Base-by-base conservation (phyloP, 306 rosid genomes). In the Glycine soja region DNA sequence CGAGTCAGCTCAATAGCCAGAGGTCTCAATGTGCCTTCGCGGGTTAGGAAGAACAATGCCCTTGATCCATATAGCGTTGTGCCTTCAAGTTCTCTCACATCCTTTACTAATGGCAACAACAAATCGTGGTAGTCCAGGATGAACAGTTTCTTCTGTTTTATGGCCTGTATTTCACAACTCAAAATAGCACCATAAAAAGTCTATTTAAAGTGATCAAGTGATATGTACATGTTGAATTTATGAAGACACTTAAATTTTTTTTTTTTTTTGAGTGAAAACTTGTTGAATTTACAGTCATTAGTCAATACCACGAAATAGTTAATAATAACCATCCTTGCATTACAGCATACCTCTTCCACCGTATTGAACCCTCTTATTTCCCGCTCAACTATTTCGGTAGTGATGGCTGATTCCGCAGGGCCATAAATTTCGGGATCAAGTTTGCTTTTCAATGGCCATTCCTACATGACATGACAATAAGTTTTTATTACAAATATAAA, bases 381-480 rank as follows among this genome's bases (percentile, higher is more conserved):
- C 74, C 2, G 18, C 70, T 92, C 93, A 43, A 94, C 42, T 58
- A 87, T 10, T 86, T 92, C 87, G 1, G 85, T 57, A 38, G 97
- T 91, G 65, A 94, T 92, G 54, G 81, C 88, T 38, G 97, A 92
- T 84, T 90, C 93, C 15, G 86, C 78, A 0, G 94, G 89, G 8
- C 98, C 97, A 85, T 90, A 94, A 32, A 91, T 38, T 4, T 77
- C 15, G 0, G 97, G 97, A 48, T 94, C 93, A 16, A 92, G 86
- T 62, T 87, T 76, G 85, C 98, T 94, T 80, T 87, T 91, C 85
- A 94, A 18, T 72, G 98, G 98, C 98, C 98, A 95, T 86, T 95
- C 95, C 99, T 91, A 66, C 76, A 24, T 24, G 30, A 24, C 30
- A 24, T 24, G 30, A 24, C 30, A 24, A 24, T 24, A 24, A 24